Percentiles rank a stretch among this genome's conserved stretches.
phyloP scores from a whole-genome alignment of 176 grass and related monocot species.

The Oryza coarctata region DNA sequence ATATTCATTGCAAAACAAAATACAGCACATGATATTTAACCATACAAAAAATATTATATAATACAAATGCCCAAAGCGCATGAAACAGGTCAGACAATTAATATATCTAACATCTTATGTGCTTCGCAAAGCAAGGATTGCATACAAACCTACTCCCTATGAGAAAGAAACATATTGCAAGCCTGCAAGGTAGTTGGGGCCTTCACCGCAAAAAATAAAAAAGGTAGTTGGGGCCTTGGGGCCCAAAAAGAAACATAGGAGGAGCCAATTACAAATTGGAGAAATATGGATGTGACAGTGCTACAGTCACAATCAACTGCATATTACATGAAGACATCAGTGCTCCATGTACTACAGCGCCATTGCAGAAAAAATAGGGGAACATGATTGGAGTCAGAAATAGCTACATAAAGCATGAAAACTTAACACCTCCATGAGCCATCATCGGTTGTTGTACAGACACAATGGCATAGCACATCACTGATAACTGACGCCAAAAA shows the following conservation, averaged over 20 bases:
- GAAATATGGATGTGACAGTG: neutral
- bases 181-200: no score
- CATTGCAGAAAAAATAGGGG: neutral
- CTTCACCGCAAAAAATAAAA: no score
- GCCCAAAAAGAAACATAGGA: neutral
- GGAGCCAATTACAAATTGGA: neutral
- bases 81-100: neutral
- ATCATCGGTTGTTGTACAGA: neutral
- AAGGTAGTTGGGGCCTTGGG: neutral
- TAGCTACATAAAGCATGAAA: neutral
- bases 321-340: neutral
- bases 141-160: neutral
- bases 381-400: neutral
- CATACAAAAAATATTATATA: neutral
- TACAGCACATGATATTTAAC: neutral
- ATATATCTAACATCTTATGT: neutral
- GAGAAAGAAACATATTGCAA: neutral
- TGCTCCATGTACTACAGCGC: neutral
- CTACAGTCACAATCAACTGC: neutral
- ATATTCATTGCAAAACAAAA: neutral
- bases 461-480: neutral
- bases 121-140: neutral
- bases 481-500: neutral
- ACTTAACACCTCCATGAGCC: neutral
- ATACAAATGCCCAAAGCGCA: neutral